Evolutionary conservation across 495 filamentous ascomycete species (phyloP).

Genomic region (Penicillium robsamsonii): DNA sequence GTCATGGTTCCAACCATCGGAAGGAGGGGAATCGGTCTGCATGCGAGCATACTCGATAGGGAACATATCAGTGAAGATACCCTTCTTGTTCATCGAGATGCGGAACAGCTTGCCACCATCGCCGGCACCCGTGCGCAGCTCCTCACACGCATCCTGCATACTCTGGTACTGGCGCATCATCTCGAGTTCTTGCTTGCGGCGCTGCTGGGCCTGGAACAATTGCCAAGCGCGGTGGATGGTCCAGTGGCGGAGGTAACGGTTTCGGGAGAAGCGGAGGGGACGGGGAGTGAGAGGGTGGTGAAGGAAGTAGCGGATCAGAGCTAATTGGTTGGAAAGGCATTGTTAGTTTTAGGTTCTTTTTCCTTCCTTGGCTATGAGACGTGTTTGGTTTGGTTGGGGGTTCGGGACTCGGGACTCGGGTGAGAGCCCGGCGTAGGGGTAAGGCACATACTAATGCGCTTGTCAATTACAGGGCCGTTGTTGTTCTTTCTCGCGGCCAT

Average conservation of each 20-base stretch:
- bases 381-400: neutral
- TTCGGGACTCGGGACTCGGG: constrained; percentile 11
- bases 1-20: constrained; percentile 74
- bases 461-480: constrained; percentile 26
- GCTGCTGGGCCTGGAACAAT: constrained; percentile 63
- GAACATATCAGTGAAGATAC: constrained; percentile 60
- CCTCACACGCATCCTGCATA: constrained; percentile 79
- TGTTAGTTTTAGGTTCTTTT: constrained; percentile 1
- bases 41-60: constrained; percentile 85
- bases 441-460: constrained; percentile 49
- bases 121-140: constrained; percentile 66
- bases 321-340: constrained; percentile 29
- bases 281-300: constrained; percentile 64
- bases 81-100: constrained; percentile 81
- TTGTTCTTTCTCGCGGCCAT: constrained; percentile 34
- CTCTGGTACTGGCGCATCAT: constrained; percentile 73
- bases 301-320: constrained; percentile 64
- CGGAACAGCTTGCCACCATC: constrained; percentile 79
- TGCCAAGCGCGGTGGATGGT: constrained; percentile 97
- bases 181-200: constrained; percentile 56
- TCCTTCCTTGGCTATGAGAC: constrained; percentile 1
- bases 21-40: constrained; percentile 74
- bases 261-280: constrained; percentile 81
- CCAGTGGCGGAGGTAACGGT: constrained; percentile 92
- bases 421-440: neutral